Percentiles rank a stretch among this genome's conserved stretches.
These are phyloP conservation scores for Saraca asoca DNA, from an alignment of 331 rosid genomes.

Conservation along the genomic window DNA sequence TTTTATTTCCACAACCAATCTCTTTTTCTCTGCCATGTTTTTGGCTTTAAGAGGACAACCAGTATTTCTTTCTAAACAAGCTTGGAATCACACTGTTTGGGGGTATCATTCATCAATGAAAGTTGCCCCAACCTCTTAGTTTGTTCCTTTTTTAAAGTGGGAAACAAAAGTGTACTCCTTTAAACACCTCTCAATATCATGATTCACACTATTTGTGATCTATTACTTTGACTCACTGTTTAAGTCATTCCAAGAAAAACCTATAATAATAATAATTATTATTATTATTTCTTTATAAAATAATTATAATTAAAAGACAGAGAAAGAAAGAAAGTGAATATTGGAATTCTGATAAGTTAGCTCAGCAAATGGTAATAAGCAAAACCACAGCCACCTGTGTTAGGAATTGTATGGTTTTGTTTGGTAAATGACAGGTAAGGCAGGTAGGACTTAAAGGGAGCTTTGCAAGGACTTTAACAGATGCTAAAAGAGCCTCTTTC, in stretches of 20 bases:
- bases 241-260: conserved; percentile 30
- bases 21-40: conserved; percentile 2
- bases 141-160: conserved; percentile 46
- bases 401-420: conserved; percentile 32
- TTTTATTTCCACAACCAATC: conserved; percentile 9
- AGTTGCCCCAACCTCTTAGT: conserved; percentile 31
- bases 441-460: conserved; percentile 47
- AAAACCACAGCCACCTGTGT: conserved; percentile 11
- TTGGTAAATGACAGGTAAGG: conserved; percentile 36
- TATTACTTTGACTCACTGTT: conserved; percentile 37
- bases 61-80: conserved; percentile 36
- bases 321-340: no score
- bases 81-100: conserved; percentile 40
- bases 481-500: conserved; percentile 53
- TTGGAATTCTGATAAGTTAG: neutral
- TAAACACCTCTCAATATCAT: conserved; percentile 41
- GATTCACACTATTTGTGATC: conserved; percentile 25
- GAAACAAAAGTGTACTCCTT: conserved; percentile 52
- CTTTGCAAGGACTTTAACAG: conserved; percentile 46
- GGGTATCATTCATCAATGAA: conserved; percentile 38
- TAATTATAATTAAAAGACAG: no score
- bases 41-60: conserved; percentile 41
- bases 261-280: no score
- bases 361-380: conserved; percentile 21
- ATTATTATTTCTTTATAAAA: no score